Evolutionary conservation across 371 early-diverging fungal species (phyloP).

Genomic region (Zopfochytrium polystomum): DNA sequence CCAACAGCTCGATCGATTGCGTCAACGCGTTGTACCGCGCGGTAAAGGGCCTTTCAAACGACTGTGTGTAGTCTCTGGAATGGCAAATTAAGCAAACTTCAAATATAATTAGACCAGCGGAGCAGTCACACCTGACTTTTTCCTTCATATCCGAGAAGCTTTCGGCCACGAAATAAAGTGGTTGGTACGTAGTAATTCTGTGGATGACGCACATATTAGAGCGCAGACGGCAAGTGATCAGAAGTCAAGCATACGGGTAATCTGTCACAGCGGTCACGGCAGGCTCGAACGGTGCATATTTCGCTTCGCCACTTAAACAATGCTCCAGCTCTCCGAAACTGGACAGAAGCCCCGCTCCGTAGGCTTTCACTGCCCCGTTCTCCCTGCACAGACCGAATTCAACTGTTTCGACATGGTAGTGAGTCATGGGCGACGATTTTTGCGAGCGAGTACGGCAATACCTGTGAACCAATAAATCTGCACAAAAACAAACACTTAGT

Average conservation of each 20-base stretch:
- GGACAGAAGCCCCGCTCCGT: constrained; percentile 91
- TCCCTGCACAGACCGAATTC: constrained; percentile 93
- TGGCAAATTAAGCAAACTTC: neutral
- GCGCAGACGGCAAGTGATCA: neutral
- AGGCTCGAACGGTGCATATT: constrained; percentile 80
- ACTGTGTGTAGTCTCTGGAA: constrained; percentile 66
- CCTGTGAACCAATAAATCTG: constrained; percentile 90
- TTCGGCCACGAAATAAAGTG: constrained; percentile 92
- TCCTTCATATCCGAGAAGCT: constrained; percentile 90
- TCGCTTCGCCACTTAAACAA: constrained; percentile 66
- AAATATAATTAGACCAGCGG: neutral
- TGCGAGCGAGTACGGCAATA: too few species aligned
- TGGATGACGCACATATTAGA: neutral
- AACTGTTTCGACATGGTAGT: too few species aligned
- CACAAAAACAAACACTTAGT: too few species aligned
- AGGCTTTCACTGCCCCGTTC: constrained; percentile 75
- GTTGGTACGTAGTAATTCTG: constrained; percentile 89
- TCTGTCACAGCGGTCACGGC: constrained; percentile 71
- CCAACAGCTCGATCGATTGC: constrained; percentile 84
- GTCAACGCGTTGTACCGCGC: constrained; percentile 85
- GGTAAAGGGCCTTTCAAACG: constrained; percentile 73
- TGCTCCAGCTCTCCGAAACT: constrained; percentile 93
- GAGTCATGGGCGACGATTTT: too few species aligned
- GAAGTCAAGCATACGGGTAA: constrained; percentile 61
- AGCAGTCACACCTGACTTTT: constrained; percentile 60